Conservation (phyloP, 352 stramenopile species). For the Globisporangium nunn region DNA sequence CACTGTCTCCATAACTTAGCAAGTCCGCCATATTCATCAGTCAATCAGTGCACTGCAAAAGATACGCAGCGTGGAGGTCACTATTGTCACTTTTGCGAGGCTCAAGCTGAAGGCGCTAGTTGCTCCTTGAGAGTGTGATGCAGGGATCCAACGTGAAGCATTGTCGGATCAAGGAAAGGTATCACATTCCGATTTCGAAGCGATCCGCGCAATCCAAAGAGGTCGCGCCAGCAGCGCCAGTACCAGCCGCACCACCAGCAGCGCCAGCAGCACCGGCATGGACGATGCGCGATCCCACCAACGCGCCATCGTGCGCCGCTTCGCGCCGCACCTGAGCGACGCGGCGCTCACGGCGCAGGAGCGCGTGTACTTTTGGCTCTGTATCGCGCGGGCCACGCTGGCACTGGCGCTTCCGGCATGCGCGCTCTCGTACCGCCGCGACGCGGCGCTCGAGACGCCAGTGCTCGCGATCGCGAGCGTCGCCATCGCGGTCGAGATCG, state of each 20-base stretch:
- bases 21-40: neutral
- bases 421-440: slow-evolving; percentile 36
- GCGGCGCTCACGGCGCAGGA: slow-evolving; percentile 42
- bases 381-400: slow-evolving; percentile 38
- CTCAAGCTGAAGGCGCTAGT: no score
- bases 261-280: no score
- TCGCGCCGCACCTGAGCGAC: slow-evolving; percentile 60
- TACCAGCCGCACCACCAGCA: no score
- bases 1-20: neutral
- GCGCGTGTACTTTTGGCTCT: slow-evolving; percentile 43
- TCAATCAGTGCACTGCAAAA: no score
- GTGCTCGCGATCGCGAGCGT: slow-evolving; percentile 56
- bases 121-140: no score
- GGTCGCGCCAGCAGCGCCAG: neutral
- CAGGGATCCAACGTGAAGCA: no score
- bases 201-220: neutral
- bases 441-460: slow-evolving; percentile 51
- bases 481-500: slow-evolving; percentile 41
- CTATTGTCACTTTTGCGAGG: neutral
- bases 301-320: slow-evolving; percentile 66
- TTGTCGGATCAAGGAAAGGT: no score
- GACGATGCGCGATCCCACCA: slow-evolving; percentile 19
- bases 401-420: slow-evolving; percentile 48
- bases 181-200: no score
- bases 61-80: neutral